Base-by-base conservation (phyloP, 2,329 filamentous ascomycete species). In the Diaporthe vaccinii region DNA sequence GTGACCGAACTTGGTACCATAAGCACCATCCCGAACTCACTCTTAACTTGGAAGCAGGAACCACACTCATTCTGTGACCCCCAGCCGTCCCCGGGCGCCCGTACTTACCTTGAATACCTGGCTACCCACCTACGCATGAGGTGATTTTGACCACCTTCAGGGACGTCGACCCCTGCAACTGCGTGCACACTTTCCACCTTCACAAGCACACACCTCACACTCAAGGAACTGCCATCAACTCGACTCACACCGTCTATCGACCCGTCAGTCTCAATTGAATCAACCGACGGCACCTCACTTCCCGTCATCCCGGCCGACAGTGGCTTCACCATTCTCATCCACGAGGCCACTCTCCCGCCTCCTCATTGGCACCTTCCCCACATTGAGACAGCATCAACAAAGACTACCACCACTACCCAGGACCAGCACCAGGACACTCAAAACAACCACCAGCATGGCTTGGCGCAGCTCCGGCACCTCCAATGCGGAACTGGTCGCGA, bases 401-500 rank as follows among this genome's bases (percentile, higher is more conserved):
- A 3, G 25, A 46, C 58, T 9, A 20, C 34, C 59, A 44, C 4
- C 10, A n/a, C 14, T 31, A 53, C 5, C 17, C 34, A 69, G 22
- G 34, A 20, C 17, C 4, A 67, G 14, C 10, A 7, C 0, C 49
- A 57, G 7, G 28, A 22, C 49, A 3, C 39, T 20, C 31, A n/a
- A 70, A 4, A 41, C 72, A 28, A 22, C 46, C 61, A 67, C 31
- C 79, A 83, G 76, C 76, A 98, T 99, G 97, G 96, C 96, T 76
- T 99, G 97, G 97, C 91, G 91, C 78, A 95, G 94, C 83, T 94
- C 93, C 9, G 96, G 95, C 76, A 85, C 85, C 6, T 91, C 91
- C 39, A 98, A 98, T 83, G 84, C 85, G 55, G 92, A 92, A 74
- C 89, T 99, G 67, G 88, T 98, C 77, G 89, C 93, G 79, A 98